Conservation (phyloP, 2,329 filamentous ascomycete species). For the Seiridium cupressi region DNA sequence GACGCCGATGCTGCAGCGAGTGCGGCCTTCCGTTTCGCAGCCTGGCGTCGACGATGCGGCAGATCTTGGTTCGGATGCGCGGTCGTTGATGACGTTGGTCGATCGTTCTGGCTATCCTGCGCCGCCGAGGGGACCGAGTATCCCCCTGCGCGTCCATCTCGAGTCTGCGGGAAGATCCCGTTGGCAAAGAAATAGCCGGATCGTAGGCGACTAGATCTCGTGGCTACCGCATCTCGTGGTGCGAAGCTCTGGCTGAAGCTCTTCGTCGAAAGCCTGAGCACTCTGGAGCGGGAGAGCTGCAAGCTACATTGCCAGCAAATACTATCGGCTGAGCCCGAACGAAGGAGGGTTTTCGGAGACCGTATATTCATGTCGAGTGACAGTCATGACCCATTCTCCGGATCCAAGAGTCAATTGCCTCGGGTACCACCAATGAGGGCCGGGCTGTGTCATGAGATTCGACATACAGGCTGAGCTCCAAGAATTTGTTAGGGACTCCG, state of each 20-base stretch:
- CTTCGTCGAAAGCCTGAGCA: slow-evolving; percentile 7
- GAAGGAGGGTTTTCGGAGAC: slow-evolving; percentile 24
- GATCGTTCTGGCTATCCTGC: slow-evolving; percentile 5
- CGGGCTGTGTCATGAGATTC: not conserved
- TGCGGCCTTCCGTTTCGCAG: slow-evolving; percentile 17
- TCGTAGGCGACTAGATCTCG: slow-evolving; percentile 19
- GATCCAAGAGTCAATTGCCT: slow-evolving; percentile 4
- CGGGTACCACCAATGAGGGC: not conserved
- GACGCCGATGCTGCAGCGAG: not conserved
- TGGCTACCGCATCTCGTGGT: slow-evolving; percentile 11
- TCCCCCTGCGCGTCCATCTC: slow-evolving; percentile 1
- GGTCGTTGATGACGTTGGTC: slow-evolving; percentile 7
- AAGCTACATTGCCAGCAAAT: slow-evolving; percentile 28
- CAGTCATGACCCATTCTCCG: slow-evolving; percentile 22
- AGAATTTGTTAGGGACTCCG: not conserved
- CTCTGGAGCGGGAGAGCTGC: slow-evolving; percentile 11
- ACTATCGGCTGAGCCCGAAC: slow-evolving; percentile 21
- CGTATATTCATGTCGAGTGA: slow-evolving; percentile 30
- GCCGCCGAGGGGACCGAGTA: slow-evolving; percentile 4
- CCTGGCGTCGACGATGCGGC: slow-evolving; percentile 24
- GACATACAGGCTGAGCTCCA: not conserved
- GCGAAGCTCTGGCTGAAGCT: slow-evolving; percentile 16
- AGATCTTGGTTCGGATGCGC: slow-evolving; percentile 16
- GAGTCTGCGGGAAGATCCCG: slow-evolving; percentile 12
- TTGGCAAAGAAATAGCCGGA: slow-evolving; percentile 29